phyloP scores from a whole-genome alignment of 2,329 filamentous ascomycete genomes.

The Fusarium sp. region DNA sequence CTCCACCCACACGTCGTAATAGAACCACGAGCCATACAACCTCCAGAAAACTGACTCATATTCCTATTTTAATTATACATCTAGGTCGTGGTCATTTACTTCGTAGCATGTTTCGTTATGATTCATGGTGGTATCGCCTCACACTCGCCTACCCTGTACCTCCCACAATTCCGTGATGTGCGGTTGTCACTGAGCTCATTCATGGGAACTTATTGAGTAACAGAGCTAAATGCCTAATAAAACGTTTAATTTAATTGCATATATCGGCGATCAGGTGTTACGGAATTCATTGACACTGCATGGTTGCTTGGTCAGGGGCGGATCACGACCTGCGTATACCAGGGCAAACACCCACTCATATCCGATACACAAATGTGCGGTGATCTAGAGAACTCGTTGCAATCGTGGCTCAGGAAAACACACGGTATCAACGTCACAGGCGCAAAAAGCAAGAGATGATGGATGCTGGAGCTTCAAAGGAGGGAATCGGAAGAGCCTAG shows the following conservation, averaged over 20 bases:
- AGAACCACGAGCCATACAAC: not conserved
- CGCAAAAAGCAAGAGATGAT: not conserved
- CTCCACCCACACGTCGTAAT: not conserved
- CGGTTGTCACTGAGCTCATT: not conserved
- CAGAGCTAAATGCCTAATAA: not conserved
- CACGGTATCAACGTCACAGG: not conserved
- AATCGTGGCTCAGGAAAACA: not conserved
- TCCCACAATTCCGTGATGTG: not conserved
- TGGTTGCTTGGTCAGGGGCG: not conserved
- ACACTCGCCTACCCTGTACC: not conserved
- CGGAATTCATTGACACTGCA: not conserved
- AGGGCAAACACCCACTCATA: not conserved
- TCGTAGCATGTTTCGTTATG: not conserved
- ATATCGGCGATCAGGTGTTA: not conserved
- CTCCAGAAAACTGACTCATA: accelerated
- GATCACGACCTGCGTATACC: not conserved
- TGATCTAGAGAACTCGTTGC: too few species aligned
- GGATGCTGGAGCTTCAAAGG: not conserved
- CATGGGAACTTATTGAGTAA: too few species aligned
- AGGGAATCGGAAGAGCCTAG: not conserved
- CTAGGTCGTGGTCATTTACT: not conserved
- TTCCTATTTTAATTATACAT: not conserved
- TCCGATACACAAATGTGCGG: not conserved
- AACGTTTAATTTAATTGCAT: too few species aligned
- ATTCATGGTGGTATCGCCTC: not conserved